Evolutionary conservation across 2,329 filamentous ascomycete genomes (phyloP).

Genomic region (Diaporthe longicolla): DNA sequence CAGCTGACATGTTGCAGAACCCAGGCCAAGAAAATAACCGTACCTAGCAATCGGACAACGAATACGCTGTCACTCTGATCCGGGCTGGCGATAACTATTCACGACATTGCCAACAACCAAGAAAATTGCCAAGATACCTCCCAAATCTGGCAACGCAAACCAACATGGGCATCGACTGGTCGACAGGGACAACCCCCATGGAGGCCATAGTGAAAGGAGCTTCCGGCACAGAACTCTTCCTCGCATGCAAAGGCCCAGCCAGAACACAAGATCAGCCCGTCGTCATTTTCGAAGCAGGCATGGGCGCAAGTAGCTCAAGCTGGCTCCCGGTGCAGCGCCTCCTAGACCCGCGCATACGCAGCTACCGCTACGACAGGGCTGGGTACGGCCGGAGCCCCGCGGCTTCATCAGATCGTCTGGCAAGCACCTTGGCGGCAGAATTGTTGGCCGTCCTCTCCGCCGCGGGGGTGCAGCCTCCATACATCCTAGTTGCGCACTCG

Average conservation of each 20-base stretch:
- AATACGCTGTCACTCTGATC: too few relatives aligned
- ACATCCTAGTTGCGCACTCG: not conserved
- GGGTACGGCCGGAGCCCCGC: conserved; percentile 31
- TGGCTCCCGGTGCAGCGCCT: conserved; percentile 32
- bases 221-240: not conserved
- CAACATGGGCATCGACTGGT: not conserved
- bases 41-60: too few relatives aligned
- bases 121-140: too few relatives aligned
- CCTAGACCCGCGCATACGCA: conserved; percentile 34
- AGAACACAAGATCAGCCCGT: conserved; percentile 22
- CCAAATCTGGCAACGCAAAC: too few relatives aligned
- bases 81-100: too few relatives aligned
- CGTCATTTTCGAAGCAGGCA: conserved; percentile 34
- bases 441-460: conserved; percentile 8
- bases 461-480: not conserved
- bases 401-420: not conserved
- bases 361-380: conserved; percentile 38
- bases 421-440: conserved; percentile 19
- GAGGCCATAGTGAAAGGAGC: not conserved
- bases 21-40: too few relatives aligned
- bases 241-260: not conserved
- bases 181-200: not conserved
- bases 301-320: conserved; percentile 32
- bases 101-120: too few relatives aligned
- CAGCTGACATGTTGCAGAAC: too few relatives aligned